Conservation (phyloP, 2,329 filamentous ascomycete genomes). For the Paraphoma sp. region DNA sequence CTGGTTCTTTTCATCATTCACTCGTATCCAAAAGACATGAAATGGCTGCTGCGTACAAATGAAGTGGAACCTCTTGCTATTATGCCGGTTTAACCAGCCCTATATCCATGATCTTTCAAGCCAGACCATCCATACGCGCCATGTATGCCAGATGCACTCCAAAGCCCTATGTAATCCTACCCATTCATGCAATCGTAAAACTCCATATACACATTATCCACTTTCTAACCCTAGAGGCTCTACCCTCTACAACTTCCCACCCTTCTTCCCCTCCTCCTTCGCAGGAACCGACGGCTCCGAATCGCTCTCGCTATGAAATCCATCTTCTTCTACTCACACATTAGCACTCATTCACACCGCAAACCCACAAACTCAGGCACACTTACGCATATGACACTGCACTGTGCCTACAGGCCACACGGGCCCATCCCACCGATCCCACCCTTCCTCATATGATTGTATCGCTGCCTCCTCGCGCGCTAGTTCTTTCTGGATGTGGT, state of each 20-base stretch:
- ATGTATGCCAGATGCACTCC: background rate
- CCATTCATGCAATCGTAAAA: background rate
- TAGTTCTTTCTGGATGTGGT: background rate
- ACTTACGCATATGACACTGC: conserved; percentile 31
- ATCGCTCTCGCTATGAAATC: background rate
- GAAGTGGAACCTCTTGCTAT: too few relatives aligned
- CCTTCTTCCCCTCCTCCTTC: background rate
- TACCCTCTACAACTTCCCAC: background rate
- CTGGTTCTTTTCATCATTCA: too few relatives aligned
- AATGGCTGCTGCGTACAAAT: too few relatives aligned
- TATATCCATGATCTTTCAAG: too few relatives aligned
- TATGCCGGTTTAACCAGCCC: too few relatives aligned
- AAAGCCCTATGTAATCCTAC: background rate
- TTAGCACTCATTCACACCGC: background rate
- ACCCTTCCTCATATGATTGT: conserved; percentile 15
- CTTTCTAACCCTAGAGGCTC: background rate
- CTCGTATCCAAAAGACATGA: too few relatives aligned
- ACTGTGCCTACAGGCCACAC: conserved; percentile 29
- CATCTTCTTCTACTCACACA: background rate
- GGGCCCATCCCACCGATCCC: conserved; percentile 35
- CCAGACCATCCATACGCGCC: too few relatives aligned
- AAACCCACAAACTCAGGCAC: background rate
- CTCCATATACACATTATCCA: background rate
- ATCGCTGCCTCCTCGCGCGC: background rate
- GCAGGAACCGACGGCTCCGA: background rate